A percentile compares a stretch with the other conserved stretches of the same genome.
Conservation (phyloP, 129 eudicot species). For the Pseudognaphalium luteoalbum region DNA sequence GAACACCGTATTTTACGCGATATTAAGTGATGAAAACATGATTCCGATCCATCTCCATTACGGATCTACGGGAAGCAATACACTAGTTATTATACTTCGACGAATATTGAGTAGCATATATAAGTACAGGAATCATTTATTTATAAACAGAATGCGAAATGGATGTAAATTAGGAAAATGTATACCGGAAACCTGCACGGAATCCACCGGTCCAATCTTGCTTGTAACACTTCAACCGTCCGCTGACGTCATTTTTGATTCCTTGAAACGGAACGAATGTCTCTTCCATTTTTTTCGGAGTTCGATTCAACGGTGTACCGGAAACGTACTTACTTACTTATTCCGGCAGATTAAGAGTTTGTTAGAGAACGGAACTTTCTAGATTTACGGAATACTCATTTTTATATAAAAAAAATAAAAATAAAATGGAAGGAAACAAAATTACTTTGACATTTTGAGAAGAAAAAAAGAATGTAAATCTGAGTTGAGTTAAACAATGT, state of each 20-base stretch:
- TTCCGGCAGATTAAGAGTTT: neutral
- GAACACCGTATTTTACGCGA: no score
- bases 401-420: no score
- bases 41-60: neutral
- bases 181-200: slow-evolving; percentile 87
- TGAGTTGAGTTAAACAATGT: neutral
- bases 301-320: neutral
- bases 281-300: slow-evolving; percentile 63
- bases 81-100: neutral
- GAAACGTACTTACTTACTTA: neutral
- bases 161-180: neutral
- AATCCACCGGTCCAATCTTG: slow-evolving; percentile 96
- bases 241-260: slow-evolving; percentile 76
- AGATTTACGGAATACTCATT: neutral
- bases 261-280: slow-evolving; percentile 93
- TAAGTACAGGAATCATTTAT: neutral
- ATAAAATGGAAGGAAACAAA: no score
- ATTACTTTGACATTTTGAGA: neutral
- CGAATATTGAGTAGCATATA: neutral
- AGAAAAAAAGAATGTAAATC: neutral
- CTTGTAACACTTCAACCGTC: slow-evolving; percentile 79
- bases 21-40: neutral
- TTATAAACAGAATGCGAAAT: neutral
- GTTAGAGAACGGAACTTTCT: neutral
- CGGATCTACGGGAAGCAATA: neutral